A percentile compares a stretch with the other conserved stretches of the same genome.
Conservation (phyloP, 306 rosid genomes). For the Crotalaria pallida region DNA sequence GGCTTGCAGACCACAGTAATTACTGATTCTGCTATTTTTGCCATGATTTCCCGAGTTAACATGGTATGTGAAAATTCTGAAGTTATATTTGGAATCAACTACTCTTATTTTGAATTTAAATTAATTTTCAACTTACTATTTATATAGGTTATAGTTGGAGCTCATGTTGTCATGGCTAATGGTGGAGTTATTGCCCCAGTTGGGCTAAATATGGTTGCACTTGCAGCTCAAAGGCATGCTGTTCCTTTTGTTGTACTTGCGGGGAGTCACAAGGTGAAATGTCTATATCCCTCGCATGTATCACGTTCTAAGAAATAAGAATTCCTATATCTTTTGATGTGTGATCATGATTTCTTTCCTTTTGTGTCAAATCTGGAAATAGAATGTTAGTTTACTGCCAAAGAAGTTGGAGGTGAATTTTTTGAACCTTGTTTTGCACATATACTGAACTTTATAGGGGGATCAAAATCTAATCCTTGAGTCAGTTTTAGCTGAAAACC, state of each 20-base stretch:
- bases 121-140: slow-evolving; percentile 29
- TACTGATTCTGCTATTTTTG: slow-evolving; percentile 83
- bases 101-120: slow-evolving; percentile 4
- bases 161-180: slow-evolving; percentile 99
- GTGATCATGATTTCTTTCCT: background rate
- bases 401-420: background rate
- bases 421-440: background rate
- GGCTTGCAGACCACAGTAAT: slow-evolving; percentile 82
- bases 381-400: background rate
- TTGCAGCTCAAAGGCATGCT: slow-evolving; percentile 96
- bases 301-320: background rate
- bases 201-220: slow-evolving; percentile 96
- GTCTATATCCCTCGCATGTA: slow-evolving; percentile 6
- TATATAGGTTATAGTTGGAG: slow-evolving; percentile 92
- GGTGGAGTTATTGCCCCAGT: slow-evolving; percentile 95
- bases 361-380: slow-evolving; percentile 6
- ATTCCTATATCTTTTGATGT: background rate
- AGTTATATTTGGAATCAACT: background rate
- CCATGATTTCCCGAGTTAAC: slow-evolving; percentile 88
- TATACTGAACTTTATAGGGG: background rate
- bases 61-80: slow-evolving; percentile 51
- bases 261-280: slow-evolving; percentile 92
- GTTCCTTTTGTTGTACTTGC: slow-evolving; percentile 98
- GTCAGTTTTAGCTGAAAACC: background rate
- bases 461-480: background rate